Evolutionary conservation across 352 stramenopile species (phyloP).

Genomic region (Phytophthora sp.): DNA sequence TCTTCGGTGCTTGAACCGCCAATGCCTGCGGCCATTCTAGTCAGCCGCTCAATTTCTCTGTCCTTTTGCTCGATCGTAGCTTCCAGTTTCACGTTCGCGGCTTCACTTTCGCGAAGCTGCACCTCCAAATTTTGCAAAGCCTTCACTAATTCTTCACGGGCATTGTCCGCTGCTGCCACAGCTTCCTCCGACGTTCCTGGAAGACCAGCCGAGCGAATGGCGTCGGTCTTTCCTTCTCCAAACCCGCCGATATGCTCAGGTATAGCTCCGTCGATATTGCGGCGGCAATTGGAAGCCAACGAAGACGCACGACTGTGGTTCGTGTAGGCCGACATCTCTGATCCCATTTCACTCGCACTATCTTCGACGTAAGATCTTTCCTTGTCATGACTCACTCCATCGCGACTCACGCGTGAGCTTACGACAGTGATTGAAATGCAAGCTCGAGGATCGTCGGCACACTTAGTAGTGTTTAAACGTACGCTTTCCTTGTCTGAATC

Average conservation of each 20-base stretch:
- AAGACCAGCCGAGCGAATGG: slow-evolving; percentile 22
- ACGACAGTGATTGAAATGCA: slow-evolving; percentile 71
- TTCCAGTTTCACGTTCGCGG: slow-evolving; percentile 63
- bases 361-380: slow-evolving; percentile 58
- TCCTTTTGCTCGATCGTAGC: slow-evolving; percentile 56
- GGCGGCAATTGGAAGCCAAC: slow-evolving; percentile 31
- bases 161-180: slow-evolving; percentile 13
- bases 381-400: slow-evolving; percentile 25
- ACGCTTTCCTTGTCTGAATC: slow-evolving; percentile 72
- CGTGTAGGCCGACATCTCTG: slow-evolving; percentile 61
- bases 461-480: slow-evolving; percentile 62
- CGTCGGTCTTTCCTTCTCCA: slow-evolving; percentile 18
- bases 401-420: slow-evolving; percentile 47
- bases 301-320: slow-evolving; percentile 61
- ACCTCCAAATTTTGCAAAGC: slow-evolving; percentile 57
- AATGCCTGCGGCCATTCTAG: slow-evolving; percentile 42
- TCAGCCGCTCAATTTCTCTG: slow-evolving; percentile 50
- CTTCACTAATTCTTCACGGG: slow-evolving; percentile 46
- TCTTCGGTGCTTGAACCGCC: slow-evolving; percentile 24
- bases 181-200: slow-evolving; percentile 22
- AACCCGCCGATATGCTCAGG: slow-evolving; percentile 4
- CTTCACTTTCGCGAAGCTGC: slow-evolving; percentile 59
- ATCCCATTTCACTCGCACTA: slow-evolving; percentile 53
- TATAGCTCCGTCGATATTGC: slow-evolving; percentile 17
- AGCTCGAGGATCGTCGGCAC: slow-evolving; percentile 54